A percentile compares a stretch with the other conserved stretches of the same genome.
These are phyloP conservation scores for Agaricus sinodeliciosus DNA, from an alignment of 768 basidiomycete genomes.

Conservation along the genomic window DNA sequence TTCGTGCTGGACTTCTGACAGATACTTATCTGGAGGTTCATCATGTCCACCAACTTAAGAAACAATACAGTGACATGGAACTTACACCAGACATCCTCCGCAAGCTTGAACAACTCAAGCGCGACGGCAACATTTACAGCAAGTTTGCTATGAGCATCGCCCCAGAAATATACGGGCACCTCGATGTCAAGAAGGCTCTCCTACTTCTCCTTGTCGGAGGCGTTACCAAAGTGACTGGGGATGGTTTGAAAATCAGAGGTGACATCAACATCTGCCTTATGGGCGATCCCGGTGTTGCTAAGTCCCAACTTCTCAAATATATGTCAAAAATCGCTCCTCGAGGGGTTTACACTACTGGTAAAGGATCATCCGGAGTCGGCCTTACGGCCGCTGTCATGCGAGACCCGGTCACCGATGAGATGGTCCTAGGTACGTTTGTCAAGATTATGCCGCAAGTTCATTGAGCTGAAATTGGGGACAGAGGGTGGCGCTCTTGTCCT, in stretches of 20 bases:
- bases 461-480: conserved; percentile 23
- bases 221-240: conserved; percentile 90
- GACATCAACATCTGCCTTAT: conserved; percentile 97
- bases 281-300: conserved; percentile 99
- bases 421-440: conserved; percentile 80
- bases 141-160: conserved; percentile 92
- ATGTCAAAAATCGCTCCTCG: conserved; percentile 98
- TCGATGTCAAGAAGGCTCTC: conserved; percentile 95
- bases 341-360: conserved; percentile 97
- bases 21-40: conserved; percentile 96
- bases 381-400: conserved; percentile 98
- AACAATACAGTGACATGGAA: conserved; percentile 95
- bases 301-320: conserved; percentile 95
- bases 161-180: conserved; percentile 97
- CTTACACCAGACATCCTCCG: conserved; percentile 76
- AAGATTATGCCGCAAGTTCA: not conserved
- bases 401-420: conserved; percentile 98
- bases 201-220: conserved; percentile 91
- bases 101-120: conserved; percentile 59
- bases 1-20: conserved; percentile 92
- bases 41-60: conserved; percentile 90
- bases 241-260: conserved; percentile 98
- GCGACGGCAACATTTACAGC: conserved; percentile 77
- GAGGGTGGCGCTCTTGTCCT: conserved; percentile 99
- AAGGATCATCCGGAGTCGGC: conserved; percentile 98